Evolutionary conservation across 169 alveolate species (phyloP).

Genomic region (Cyclospora cayetanensis): DNA sequence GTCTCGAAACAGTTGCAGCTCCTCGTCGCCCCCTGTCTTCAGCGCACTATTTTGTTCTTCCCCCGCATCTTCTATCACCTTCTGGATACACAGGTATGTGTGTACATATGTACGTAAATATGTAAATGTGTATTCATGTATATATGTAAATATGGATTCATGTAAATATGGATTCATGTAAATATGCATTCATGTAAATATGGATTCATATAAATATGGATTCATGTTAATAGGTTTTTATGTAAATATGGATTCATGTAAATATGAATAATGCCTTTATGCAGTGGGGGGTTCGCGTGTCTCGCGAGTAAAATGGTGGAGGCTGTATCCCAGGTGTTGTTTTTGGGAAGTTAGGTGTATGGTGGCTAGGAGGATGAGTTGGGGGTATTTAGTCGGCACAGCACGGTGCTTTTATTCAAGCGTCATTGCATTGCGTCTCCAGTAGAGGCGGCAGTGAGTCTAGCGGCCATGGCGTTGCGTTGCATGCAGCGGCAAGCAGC

Average conservation of each 20-base stretch:
- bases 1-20: slow-evolving; percentile 2
- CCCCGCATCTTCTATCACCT: slow-evolving; percentile 64
- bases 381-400: too few species aligned
- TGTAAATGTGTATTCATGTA: too few species aligned
- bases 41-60: slow-evolving; percentile 22
- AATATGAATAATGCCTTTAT: not conserved
- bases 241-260: not conserved
- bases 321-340: too few species aligned
- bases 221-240: not conserved
- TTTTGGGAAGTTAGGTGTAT: too few species aligned
- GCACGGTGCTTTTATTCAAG: too few species aligned
- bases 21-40: slow-evolving; percentile 54
- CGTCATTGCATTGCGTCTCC: too few species aligned
- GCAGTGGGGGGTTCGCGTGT: too few species aligned
- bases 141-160: not conserved
- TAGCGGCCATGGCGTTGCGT: not conserved
- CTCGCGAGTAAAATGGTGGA: too few species aligned
- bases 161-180: not conserved
- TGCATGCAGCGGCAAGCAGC: too few species aligned
- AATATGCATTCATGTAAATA: too few species aligned
- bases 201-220: too few species aligned
- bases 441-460: not conserved
- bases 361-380: too few species aligned
- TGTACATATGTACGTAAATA: not conserved
- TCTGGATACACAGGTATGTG: slow-evolving; percentile 52